Evolutionary conservation across 2,329 filamentous ascomycete species (phyloP), one percentile per base, ranked within the genome.

Genomic region (Stemphylium lycopersici): DNA sequence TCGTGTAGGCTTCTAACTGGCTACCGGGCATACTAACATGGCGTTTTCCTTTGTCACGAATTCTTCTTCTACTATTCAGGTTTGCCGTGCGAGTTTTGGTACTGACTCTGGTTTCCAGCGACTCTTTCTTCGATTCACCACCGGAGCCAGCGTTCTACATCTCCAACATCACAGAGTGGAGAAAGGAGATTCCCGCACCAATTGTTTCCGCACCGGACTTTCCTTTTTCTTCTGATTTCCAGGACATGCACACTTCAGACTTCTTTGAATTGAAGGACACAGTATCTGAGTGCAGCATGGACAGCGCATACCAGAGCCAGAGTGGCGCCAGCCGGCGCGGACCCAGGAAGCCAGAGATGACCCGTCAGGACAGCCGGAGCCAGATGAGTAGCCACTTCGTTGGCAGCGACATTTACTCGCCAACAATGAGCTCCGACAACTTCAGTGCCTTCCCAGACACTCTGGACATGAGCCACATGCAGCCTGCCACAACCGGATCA

Each of bases 261-360:
- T 56, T 64, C 48, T 70, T 69, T 56, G 69, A 74, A 48, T 61
- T 64, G 37, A 75, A 75, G 67, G 72, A 75, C 48, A 72, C 68
- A 55, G 66, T 65, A 51, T 77, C 74, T 58, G 73, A 73, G 56
- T 75, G 70, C 66, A 76, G 73, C 66, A 77, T 78, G 75, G 75
- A 78, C 64, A 77, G 74, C 62, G 68, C 73, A 53, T 77, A 77
- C 55, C 71, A 76, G 49, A 77, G 74, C 63, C 73, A 75, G 63
- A 68, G 63, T 52, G 70, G 74, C 59, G 67, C 72, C 64, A 71
- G 65, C 68, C 67, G 66, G 66, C 67, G 67, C 54, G 66, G 66
- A 59, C 56, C 61, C 41, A 58, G 61, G 46, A 63, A 65, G 55
- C 52, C 66, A 44, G 69, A 71, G 48, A 62, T 63, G 57, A 64